Evolutionary conservation across 805 yeast genomes (phyloP).

Genomic region (Kuraishia cidri): DNA sequence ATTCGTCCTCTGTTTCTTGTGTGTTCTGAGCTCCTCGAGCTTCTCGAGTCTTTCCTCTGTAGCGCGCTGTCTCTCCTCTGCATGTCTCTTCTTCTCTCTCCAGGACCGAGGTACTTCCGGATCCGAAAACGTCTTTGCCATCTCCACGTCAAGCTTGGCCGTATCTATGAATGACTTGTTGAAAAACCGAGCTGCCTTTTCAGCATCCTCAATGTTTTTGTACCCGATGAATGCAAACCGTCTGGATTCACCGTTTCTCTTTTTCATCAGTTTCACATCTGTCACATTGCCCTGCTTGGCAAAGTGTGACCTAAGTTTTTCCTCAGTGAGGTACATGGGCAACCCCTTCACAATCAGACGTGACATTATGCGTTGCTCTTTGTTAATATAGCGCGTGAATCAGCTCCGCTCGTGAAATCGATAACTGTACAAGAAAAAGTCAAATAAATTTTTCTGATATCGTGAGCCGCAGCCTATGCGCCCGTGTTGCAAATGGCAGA

Average conservation of each 20-base stretch:
- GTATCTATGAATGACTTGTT: constrained; percentile 79
- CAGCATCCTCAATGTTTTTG: constrained; percentile 66
- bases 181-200: constrained; percentile 66
- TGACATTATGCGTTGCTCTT: too few species aligned
- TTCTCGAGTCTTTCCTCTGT: constrained; percentile 40
- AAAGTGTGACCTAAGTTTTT: constrained; percentile 60
- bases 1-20: constrained; percentile 23
- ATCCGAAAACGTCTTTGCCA: constrained; percentile 83
- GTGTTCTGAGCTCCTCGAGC: constrained; percentile 35
- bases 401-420: too few species aligned
- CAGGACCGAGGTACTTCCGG: constrained; percentile 67
- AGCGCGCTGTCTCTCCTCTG: constrained; percentile 41
- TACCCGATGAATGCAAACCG: constrained; percentile 92
- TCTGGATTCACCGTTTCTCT: constrained; percentile 78
- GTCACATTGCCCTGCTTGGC: constrained; percentile 55
- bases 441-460: too few species aligned
- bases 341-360: constrained; percentile 88
- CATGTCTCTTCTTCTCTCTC: constrained; percentile 37
- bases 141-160: constrained; percentile 63
- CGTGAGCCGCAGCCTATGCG: too few species aligned
- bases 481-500: too few species aligned
- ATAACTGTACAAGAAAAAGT: too few species aligned
- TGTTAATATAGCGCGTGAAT: too few species aligned
- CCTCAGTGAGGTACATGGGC: constrained; percentile 73
- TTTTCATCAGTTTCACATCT: constrained; percentile 80